Conservation (phyloP, 306 rosid species). For the Pyrus pyrifolia region DNA sequence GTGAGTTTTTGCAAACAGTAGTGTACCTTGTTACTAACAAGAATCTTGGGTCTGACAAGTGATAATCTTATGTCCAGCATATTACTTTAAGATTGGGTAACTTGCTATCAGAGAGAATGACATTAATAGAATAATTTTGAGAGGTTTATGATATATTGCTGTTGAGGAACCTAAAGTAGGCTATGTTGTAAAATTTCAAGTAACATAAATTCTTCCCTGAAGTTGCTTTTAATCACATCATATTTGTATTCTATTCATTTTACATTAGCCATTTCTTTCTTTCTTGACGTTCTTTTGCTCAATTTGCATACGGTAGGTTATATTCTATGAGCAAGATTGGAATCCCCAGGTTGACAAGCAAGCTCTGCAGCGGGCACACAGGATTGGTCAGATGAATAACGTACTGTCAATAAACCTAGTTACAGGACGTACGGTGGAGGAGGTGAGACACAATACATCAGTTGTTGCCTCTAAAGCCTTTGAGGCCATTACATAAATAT, state of each 20-base stretch:
- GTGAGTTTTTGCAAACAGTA: conserved; percentile 37
- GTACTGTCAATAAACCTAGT: conserved; percentile 72
- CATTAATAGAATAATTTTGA: too few relatives aligned
- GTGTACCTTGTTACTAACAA: background rate
- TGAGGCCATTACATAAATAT: conserved; percentile 4
- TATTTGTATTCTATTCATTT: background rate
- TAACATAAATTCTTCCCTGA: background rate
- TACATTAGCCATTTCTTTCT: background rate
- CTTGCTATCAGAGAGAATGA: background rate
- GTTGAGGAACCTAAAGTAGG: too few relatives aligned
- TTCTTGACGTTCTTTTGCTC: background rate
- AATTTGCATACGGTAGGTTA: conserved; percentile 42
- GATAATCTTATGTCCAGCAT: background rate
- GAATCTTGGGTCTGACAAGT: background rate
- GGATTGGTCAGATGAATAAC: conserved; percentile 83
- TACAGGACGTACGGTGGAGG: conserved; percentile 68
- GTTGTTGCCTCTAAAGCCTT: conserved; percentile 6
- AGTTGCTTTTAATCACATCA: background rate
- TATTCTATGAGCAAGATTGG: conserved; percentile 98
- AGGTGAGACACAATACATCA: conserved; percentile 42
- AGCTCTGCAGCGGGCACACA: conserved; percentile 91
- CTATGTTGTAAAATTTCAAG: too few relatives aligned
- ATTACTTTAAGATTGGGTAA: background rate
- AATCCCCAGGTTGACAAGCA: conserved; percentile 97
- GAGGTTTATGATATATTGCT: too few relatives aligned